A percentile compares a stretch with the other conserved stretches of the same genome.
These are phyloP conservation scores for Rhizodiscina lignyota DNA, from an alignment of 495 filamentous ascomycete genomes.

Conservation along the genomic window DNA sequence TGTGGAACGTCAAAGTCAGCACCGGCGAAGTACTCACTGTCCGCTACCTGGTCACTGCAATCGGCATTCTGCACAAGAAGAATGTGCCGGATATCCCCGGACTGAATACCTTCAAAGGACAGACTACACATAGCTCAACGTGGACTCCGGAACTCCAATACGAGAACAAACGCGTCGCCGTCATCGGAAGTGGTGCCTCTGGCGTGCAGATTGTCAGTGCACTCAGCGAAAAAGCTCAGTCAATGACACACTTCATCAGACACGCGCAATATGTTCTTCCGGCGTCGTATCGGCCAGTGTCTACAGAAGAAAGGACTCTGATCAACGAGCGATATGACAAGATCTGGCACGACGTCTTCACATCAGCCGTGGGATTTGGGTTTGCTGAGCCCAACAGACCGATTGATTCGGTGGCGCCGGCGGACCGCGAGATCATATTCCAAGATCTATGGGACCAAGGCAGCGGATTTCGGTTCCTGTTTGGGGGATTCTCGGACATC, in stretches of 20 bases:
- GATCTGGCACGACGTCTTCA: too few species aligned
- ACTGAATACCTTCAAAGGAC: conserved; percentile 5
- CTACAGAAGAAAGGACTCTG: too few species aligned
- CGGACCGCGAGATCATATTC: conserved; percentile 2
- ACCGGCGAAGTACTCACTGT: background rate
- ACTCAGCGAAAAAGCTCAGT: conserved; percentile 8
- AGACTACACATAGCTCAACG: background rate
- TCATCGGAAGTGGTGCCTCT: conserved; percentile 6
- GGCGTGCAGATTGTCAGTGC: conserved; percentile 12
- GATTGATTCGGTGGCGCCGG: too few species aligned
- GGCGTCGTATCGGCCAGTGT: too few species aligned
- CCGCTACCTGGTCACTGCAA: conserved; percentile 2
- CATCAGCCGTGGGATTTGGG: too few species aligned
- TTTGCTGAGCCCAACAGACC: too few species aligned
- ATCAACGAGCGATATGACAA: too few species aligned
- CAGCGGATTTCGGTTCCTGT: conserved; percentile 7
- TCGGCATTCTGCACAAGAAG: conserved; percentile 2
- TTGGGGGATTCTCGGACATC: conserved; percentile 8
- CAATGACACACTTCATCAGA: too few species aligned
- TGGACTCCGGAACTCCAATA: conserved; percentile 4
- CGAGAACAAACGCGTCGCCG: conserved; percentile 1
- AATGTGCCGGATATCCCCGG: conserved; percentile 4
- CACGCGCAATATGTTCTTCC: too few species aligned
- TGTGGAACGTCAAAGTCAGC: conserved; percentile 4
- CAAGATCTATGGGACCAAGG: conserved; percentile 4